Evolutionary conservation across 2,329 filamentous ascomycete genomes (phyloP), one percentile per base, ranked within the genome.

Genomic region (Hypoxylon sp.): DNA sequence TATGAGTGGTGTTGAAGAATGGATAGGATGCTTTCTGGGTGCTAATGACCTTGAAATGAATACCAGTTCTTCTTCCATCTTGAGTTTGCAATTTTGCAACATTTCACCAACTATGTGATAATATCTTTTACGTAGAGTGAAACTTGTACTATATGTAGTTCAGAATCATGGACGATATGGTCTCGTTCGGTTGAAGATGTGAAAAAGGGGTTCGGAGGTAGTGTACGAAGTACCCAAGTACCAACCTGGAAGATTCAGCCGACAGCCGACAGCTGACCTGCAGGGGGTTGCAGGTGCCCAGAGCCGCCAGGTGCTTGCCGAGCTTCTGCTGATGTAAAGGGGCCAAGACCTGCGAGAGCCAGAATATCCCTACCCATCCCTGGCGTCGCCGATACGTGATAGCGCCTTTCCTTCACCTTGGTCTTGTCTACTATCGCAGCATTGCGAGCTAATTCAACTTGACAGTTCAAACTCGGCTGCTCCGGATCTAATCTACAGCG

Each of bases 191-290:
- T 13, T n/a, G 21, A 3, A 31, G 33, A n/a, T n/a, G 35, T 42
- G 13, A 27, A n/a, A 27, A 48, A 38, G 31, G 46, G 50, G 13
- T 42, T 41, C 38, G 15, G 38, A 21, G 38, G 38, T 20, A 23
- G 15, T 55, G 43, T 24, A 24, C 47, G 47, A 43, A 38, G n/a
- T n/a, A n/a, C n/a, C n/a, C n/a, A n/a, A n/a, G n/a, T n/a, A n/a
- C n/a, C n/a, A n/a, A n/a, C n/a, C n/a, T n/a, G n/a, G n/a, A n/a
- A n/a, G n/a, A n/a, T n/a, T n/a, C n/a, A n/a, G n/a, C n/a, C n/a
- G n/a, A n/a, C n/a, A n/a, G n/a, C n/a, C n/a, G n/a, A n/a, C n/a
- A 29, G 40, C 59, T 55, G 55, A 54, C 10, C 51, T 59, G 38
- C 58, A 61, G 42, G 58, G 54, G 33, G n/a, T n/a, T n/a, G n/a